Percentiles rank a stretch among this genome's conserved stretches.
Conservation (phyloP, 192 early-diverging fungal species). For the Gaertneriomyces sp. region DNA sequence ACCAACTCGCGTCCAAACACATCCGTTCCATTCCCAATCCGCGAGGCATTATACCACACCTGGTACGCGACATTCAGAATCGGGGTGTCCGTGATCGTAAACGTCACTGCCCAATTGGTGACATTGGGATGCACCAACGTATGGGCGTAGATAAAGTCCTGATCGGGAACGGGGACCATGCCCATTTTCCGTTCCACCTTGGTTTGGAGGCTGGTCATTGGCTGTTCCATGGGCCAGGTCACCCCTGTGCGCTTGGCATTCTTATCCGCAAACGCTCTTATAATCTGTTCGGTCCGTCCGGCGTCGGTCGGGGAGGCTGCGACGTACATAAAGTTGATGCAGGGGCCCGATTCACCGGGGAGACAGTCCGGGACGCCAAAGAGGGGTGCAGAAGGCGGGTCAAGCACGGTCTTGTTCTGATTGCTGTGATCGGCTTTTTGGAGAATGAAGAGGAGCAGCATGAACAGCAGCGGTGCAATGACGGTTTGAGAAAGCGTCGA, state of each 20-base stretch:
- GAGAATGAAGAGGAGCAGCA: slow-evolving; percentile 61
- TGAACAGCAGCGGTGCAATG: slow-evolving; percentile 64
- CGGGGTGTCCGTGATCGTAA: slow-evolving; percentile 34
- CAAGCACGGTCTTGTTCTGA: slow-evolving; percentile 29
- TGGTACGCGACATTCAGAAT: slow-evolving; percentile 64
- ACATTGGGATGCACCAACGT: slow-evolving; percentile 62
- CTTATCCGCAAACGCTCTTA: slow-evolving; percentile 39
- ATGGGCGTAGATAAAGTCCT: slow-evolving; percentile 67
- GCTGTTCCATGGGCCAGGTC: slow-evolving; percentile 30
- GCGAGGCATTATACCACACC: slow-evolving; percentile 69
- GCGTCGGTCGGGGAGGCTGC: slow-evolving; percentile 24
- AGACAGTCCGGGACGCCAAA: slow-evolving; percentile 38
- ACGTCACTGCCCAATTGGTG: slow-evolving; percentile 58
- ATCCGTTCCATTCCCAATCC: slow-evolving; percentile 57
- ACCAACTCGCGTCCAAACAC: slow-evolving; percentile 59
- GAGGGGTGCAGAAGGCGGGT: slow-evolving; percentile 44
- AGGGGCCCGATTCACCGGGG: slow-evolving; percentile 31
- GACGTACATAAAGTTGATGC: slow-evolving; percentile 64
- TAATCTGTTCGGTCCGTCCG: slow-evolving; percentile 14
- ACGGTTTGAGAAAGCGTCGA: slow-evolving; percentile 63
- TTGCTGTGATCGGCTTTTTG: slow-evolving; percentile 47
- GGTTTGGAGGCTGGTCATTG: slow-evolving; percentile 18
- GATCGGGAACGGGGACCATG: slow-evolving; percentile 52
- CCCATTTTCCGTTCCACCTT: slow-evolving; percentile 36
- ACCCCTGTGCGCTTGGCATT: slow-evolving; percentile 42